Percentiles rank a stretch among this genome's conserved stretches.
Conservation (phyloP, 1,284 basidiomycete genomes). For the Agaricales sp. region DNA sequence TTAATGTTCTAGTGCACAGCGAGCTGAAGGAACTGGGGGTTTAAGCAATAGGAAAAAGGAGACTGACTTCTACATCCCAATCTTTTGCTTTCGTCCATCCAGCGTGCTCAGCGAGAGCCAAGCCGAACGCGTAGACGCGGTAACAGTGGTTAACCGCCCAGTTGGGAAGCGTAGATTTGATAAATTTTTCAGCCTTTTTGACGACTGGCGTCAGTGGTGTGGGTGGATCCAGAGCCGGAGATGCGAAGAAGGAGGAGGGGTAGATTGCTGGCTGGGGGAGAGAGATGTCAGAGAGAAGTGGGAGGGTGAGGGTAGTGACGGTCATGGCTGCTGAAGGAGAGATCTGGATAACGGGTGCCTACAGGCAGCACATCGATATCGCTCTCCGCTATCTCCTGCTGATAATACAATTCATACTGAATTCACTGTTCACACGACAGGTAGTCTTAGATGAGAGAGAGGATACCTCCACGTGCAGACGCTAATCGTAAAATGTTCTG, state of each 20-base stretch:
- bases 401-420: no score
- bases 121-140: slow-evolving; percentile 1
- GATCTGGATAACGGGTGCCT: no score
- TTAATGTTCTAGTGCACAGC: not conserved
- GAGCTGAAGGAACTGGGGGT: no score
- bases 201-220: slow-evolving; percentile 1
- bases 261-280: not conserved
- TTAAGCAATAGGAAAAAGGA: not conserved
- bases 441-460: not conserved
- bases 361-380: no score
- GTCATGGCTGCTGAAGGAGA: not conserved
- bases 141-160: slow-evolving; percentile 1
- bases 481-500: not conserved
- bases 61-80: not conserved
- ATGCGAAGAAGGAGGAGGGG: slow-evolving; percentile 2
- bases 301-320: not conserved
- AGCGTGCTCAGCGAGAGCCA: slow-evolving; percentile 3
- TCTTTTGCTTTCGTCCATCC: slow-evolving; percentile 1
- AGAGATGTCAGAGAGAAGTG: not conserved
- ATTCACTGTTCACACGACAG: no score
- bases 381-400: no score
- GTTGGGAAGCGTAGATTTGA: not conserved
- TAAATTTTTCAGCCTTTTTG: slow-evolving; percentile 1
- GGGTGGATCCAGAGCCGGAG: not conserved
- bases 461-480: no score